Conservation (phyloP, 768 basidiomycete genomes). For the Phlebiopsis flavidoalba region DNA sequence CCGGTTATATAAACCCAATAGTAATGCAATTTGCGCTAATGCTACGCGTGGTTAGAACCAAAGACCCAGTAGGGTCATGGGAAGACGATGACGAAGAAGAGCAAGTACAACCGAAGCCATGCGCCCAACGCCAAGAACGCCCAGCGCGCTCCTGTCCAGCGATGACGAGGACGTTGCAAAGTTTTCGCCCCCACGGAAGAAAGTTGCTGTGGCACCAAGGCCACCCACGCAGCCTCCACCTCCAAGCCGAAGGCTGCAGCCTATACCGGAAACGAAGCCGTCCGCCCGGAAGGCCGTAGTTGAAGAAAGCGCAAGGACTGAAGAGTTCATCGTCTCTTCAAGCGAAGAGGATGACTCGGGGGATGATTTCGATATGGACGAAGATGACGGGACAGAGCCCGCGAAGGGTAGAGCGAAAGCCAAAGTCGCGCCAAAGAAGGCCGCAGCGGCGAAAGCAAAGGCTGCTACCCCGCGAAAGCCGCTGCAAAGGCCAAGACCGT, state of each 20-base stretch:
- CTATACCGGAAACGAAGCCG: slow-evolving; percentile 4
- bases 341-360: slow-evolving; percentile 23
- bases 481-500: slow-evolving; percentile 10
- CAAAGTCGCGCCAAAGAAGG: slow-evolving; percentile 15
- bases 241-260: slow-evolving; percentile 23
- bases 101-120: not conserved
- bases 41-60: slow-evolving; percentile 14
- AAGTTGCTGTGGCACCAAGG: slow-evolving; percentile 22
- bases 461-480: slow-evolving; percentile 12
- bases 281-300: slow-evolving; percentile 20
- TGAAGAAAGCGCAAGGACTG: slow-evolving; percentile 28
- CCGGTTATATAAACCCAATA: no score
- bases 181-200: slow-evolving; percentile 37
- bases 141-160: slow-evolving; percentile 18
- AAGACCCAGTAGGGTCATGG: slow-evolving; percentile 21
- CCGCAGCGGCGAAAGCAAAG: slow-evolving; percentile 14
- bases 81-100: slow-evolving; percentile 13
- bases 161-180: slow-evolving; percentile 22
- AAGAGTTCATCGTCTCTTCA: slow-evolving; percentile 28
- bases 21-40: no score
- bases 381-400: slow-evolving; percentile 15
- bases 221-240: slow-evolving; percentile 3
- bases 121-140: slow-evolving; percentile 23
- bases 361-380: slow-evolving; percentile 17
- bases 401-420: slow-evolving; percentile 17